Conservation (phyloP, 768 basidiomycete genomes). For the Suillus discolor region DNA sequence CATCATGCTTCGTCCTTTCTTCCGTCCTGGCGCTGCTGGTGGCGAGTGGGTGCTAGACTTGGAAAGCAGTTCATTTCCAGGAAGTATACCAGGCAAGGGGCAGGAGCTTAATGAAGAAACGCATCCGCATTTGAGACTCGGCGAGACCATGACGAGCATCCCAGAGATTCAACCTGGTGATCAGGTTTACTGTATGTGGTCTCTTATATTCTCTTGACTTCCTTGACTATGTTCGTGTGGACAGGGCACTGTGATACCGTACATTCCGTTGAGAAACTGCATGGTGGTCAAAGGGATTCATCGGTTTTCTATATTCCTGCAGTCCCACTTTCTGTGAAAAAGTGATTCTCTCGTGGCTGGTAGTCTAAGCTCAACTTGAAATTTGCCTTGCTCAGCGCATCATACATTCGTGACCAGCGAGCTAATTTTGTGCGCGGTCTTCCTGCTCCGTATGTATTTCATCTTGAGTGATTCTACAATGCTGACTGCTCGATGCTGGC, state of each 20-base stretch:
- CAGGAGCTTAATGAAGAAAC: slow-evolving; percentile 57
- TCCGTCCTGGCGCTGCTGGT: slow-evolving; percentile 40
- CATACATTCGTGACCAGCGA: slow-evolving; percentile 52
- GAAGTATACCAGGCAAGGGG: slow-evolving; percentile 51
- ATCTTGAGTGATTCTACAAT: not conserved
- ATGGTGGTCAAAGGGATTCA: slow-evolving; percentile 50
- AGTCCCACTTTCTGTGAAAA: slow-evolving; percentile 50
- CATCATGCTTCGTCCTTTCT: slow-evolving; percentile 66
- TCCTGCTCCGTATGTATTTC: slow-evolving; percentile 47
- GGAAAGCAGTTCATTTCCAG: slow-evolving; percentile 54
- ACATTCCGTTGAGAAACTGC: slow-evolving; percentile 55
- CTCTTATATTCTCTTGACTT: not conserved
- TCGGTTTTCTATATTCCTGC: slow-evolving; percentile 62
- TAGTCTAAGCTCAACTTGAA: not conserved
- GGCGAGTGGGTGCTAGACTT: slow-evolving; percentile 61
- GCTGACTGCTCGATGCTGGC: not conserved
- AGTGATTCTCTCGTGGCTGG: slow-evolving; percentile 34
- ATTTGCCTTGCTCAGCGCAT: slow-evolving; percentile 35
- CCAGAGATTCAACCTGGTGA: slow-evolving; percentile 64
- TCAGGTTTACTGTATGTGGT: slow-evolving; percentile 55
- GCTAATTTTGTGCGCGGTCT: slow-evolving; percentile 48
- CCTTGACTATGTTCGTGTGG: not conserved
- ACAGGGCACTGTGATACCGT: slow-evolving; percentile 58
- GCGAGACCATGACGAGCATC: slow-evolving; percentile 57
- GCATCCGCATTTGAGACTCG: slow-evolving; percentile 65